Evolutionary conservation across 148 eudicot species (phyloP), one percentile per base, ranked within the genome.

Genomic region (Chenopodium album): DNA sequence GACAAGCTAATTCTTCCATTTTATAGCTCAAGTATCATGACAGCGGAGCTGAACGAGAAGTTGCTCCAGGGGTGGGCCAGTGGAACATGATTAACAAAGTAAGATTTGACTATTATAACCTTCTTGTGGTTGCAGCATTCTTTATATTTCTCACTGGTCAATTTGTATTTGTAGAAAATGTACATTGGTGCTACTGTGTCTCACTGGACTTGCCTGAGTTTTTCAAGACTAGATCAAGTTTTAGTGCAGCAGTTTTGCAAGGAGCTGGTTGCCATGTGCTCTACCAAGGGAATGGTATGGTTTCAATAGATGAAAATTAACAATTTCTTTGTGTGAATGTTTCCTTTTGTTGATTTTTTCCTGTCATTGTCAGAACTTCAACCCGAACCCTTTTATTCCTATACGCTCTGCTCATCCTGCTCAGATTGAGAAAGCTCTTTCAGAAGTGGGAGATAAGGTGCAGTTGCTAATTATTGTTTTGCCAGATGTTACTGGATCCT

Each of bases 61-160:
- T 90, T 29, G 86, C 90, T 28, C 99, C 99, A 14, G 81, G 83
- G 3, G 91, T 90, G n/a, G 99, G 99, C 0, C 87, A 83, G 31
- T 96, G 99, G 99, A 96, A 96, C 67, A 96, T 94, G 99, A 96
- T 94, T 1, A 75, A 89, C 17, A 91, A 89, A 94, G 99, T 96
- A 64, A 78, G 29, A 22, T 4, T 41, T 67, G 4, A 4, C 70
- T 68, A 28, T 22, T 77, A 59, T 22, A 48, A 48, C 7, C 11
- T 17, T 62, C 64, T 16, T 47, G 52, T 48, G 52, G 11, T 48
- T 82, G 20, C 67, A 7, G 70, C 23, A 12, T 29, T 4, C 20
- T 54, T 66, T 5, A 28, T 63, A 23, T 28, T 76, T 54, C 78
- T 78, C 52, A 52, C 63, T 79, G 54, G 4, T 84, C 2, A 16